Base-by-base conservation (phyloP, 1,139 yeast species). In the Sugiyamaella castrensis region DNA sequence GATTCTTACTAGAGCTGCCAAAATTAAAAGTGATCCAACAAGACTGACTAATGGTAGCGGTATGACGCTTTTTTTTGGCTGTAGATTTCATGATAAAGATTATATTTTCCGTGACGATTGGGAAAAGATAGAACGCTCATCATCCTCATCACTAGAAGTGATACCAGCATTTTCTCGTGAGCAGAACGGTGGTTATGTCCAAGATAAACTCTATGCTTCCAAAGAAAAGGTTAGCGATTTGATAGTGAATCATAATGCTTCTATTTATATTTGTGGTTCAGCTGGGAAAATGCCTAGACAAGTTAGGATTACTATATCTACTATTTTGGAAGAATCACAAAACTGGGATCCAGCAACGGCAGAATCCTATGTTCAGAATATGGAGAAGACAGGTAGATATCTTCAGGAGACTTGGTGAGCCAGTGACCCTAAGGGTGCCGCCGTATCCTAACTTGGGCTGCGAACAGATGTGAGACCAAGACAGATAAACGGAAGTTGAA, bases 231-330 rank as follows among this genome's bases (percentile, higher is more conserved):
- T 89, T 1, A 79, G 75, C 1, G 74, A 80, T 8, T 65, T 82
- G 46, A 64, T 89, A 8, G 64, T 78, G 2, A 71, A 81, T n/a
- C 61, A 76, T 60, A 64, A 73, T 15, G 94, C 87, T 0, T 68
- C 77, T 0, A 69, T 89, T 5, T 89, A 84, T 64, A 73, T 92
- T 2, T 91, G 98, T 71, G 97, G 98, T 0, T 84, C 96, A 10
- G 83, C 95, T 32, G 98, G 98, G 0, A 80, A 81, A 55, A 94
- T 92, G 98, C 98, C 99, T 0, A 76, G 82, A 34, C 94, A 92
- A 64, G 95, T 92, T 1, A 73, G 95, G 53, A 67, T 85, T 16
- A 91, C 97, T 0, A 63, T 91, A 16, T 74, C 75, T n/a, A 83
- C 79, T 30, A 77, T 84, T 19, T 59, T 88, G 10, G 69, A 70